Conservation (phyloP, 345 rosid species). For the Alliaria petiolata region DNA sequence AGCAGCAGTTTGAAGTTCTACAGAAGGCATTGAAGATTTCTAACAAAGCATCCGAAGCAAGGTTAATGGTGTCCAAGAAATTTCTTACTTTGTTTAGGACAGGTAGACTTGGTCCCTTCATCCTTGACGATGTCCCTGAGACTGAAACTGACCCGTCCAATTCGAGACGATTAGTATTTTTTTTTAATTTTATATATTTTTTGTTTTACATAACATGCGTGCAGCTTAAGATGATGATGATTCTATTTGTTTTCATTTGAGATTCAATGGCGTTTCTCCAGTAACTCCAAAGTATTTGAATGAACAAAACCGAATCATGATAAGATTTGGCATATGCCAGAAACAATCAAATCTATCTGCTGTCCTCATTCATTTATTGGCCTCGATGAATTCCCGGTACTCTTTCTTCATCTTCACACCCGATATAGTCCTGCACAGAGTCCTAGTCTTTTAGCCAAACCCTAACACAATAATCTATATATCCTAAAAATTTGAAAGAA, state of each 20-base stretch:
- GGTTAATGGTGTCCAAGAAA: slow-evolving; percentile 88
- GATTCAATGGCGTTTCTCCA: slow-evolving; percentile 25
- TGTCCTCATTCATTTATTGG: slow-evolving; percentile 64
- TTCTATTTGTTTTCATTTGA: slow-evolving; percentile 22
- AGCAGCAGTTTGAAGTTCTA: slow-evolving; percentile 67
- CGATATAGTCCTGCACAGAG: slow-evolving; percentile 53
- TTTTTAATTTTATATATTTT: not conserved
- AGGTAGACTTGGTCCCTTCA: slow-evolving; percentile 83
- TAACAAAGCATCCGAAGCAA: slow-evolving; percentile 67
- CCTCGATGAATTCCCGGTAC: slow-evolving; percentile 83
- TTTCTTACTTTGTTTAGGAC: slow-evolving; percentile 81
- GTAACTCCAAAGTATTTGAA: slow-evolving; percentile 30
- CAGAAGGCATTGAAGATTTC: slow-evolving; percentile 78
- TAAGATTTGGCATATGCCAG: slow-evolving; percentile 22
- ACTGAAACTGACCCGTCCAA: not conserved
- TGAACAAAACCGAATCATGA: slow-evolving; percentile 32
- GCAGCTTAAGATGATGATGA: slow-evolving; percentile 5
- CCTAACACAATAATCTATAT: not conserved
- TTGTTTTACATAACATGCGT: not conserved
- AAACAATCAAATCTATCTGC: slow-evolving; percentile 26
- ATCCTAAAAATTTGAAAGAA: not conserved
- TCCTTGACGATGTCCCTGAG: slow-evolving; percentile 82
- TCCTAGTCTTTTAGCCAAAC: slow-evolving; percentile 10
- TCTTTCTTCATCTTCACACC: slow-evolving; percentile 99
- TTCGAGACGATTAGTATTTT: not conserved